Conservation (phyloP, 148 eudicot species). For the Fallopia convolvulus region DNA sequence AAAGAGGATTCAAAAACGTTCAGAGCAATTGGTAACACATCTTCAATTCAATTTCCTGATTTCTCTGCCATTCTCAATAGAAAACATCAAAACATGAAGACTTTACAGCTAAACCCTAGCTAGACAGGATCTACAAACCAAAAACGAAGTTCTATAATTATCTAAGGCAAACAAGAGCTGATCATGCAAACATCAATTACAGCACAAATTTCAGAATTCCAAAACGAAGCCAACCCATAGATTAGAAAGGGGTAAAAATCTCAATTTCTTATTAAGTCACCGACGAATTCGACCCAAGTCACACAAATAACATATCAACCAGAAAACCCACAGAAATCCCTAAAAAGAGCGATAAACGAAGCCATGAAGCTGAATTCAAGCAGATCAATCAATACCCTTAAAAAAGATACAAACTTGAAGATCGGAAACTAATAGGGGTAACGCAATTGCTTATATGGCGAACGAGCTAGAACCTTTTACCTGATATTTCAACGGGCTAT, state of each 20-base stretch:
- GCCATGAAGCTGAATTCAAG: background rate
- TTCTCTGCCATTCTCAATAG: background rate
- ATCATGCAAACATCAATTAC: background rate
- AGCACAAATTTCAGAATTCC: background rate
- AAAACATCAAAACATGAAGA: background rate
- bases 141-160: background rate
- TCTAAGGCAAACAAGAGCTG: background rate
- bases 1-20: background rate
- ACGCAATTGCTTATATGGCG: background rate
- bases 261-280: background rate
- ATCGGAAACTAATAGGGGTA: background rate
- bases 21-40: background rate
- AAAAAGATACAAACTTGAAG: background rate
- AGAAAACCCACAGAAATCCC: conserved; percentile 1
- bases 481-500: background rate
- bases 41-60: background rate
- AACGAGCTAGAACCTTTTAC: background rate
- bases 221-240: background rate
- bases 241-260: background rate
- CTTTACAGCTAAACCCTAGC: background rate
- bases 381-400: conserved; percentile 1
- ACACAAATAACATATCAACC: background rate
- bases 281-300: background rate
- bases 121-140: background rate
- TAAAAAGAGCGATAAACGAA: background rate